These are phyloP conservation scores for Podosphaera fusca DNA, from an alignment of 2,329 filamentous ascomycete species.

Conservation along the genomic window DNA sequence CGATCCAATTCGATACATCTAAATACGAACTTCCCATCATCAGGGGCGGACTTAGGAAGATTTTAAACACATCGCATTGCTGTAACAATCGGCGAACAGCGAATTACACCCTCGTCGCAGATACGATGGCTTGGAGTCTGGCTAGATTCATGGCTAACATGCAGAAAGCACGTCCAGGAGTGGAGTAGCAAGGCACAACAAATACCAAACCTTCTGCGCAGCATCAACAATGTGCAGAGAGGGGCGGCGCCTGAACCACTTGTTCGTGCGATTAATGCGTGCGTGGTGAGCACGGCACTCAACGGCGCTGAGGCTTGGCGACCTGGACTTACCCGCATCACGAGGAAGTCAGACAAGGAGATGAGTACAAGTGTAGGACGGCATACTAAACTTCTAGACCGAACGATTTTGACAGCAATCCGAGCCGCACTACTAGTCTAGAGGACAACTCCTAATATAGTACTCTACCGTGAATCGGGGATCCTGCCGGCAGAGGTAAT, in stretches of 20 bases:
- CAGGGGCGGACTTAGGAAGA: not conserved
- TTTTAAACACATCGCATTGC: not conserved
- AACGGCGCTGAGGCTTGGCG: not conserved
- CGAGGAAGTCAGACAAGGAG: not conserved
- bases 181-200: not conserved
- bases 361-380: not conserved
- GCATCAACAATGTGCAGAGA: not conserved
- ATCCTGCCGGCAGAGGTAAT: not conserved
- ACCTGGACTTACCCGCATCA: not conserved
- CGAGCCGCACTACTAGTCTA: not conserved
- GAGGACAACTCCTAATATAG: not conserved
- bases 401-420: not conserved
- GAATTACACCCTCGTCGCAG: not conserved
- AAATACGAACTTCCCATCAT: not conserved
- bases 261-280: not conserved
- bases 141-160: not conserved
- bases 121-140: not conserved
- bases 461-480: not conserved
- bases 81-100: not conserved
- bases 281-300: not conserved
- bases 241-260: not conserved
- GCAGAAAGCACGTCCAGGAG: not conserved
- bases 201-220: not conserved
- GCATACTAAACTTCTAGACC: not conserved
- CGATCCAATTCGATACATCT: not conserved